phyloP scores from a whole-genome alignment of 768 basidiomycete genomes.

The Suillus ampliporus region DNA sequence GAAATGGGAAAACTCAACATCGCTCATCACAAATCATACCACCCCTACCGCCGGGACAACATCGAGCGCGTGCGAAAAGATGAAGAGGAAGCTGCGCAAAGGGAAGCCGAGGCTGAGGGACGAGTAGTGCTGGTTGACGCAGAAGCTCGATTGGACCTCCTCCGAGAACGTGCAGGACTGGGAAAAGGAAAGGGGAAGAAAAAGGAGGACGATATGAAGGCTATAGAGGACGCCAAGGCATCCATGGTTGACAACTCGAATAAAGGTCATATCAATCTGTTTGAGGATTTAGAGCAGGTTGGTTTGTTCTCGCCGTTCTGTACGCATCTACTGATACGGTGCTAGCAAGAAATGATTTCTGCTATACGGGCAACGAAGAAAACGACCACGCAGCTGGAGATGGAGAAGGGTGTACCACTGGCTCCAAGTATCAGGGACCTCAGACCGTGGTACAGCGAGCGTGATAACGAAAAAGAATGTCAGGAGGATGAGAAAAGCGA shows the following conservation, averaged over 20 bases:
- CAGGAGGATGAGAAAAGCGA: slow-evolving; percentile 39
- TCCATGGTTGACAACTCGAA: slow-evolving; percentile 41
- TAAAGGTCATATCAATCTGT: slow-evolving; percentile 81
- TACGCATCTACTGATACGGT: slow-evolving; percentile 8
- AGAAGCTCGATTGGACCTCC: slow-evolving; percentile 72
- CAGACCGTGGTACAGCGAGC: slow-evolving; percentile 74
- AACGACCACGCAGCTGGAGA: slow-evolving; percentile 49
- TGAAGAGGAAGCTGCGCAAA: slow-evolving; percentile 76
- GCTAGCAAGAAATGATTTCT: slow-evolving; percentile 51
- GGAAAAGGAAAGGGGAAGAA: slow-evolving; percentile 44
- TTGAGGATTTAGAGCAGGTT: slow-evolving; percentile 81
- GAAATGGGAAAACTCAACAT: slow-evolving; percentile 86
- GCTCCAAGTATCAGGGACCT: slow-evolving; percentile 80
- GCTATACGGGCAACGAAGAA: slow-evolving; percentile 58
- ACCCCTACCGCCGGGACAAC: slow-evolving; percentile 85
- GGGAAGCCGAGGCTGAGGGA: slow-evolving; percentile 74
- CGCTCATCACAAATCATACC: slow-evolving; percentile 91
- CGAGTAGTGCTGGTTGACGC: slow-evolving; percentile 78
- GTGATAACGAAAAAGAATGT: slow-evolving; percentile 21
- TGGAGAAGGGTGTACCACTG: slow-evolving; percentile 74
- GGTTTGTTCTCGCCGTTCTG: slow-evolving; percentile 18
- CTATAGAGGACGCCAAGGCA: slow-evolving; percentile 15
- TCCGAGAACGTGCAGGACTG: slow-evolving; percentile 67
- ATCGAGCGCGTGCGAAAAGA: slow-evolving; percentile 80
- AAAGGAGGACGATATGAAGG: slow-evolving; percentile 41